Evolutionary conservation across 371 early-diverging fungal species (phyloP), one percentile per base, ranked within the genome.

Genomic region (Mucor indicus): DNA sequence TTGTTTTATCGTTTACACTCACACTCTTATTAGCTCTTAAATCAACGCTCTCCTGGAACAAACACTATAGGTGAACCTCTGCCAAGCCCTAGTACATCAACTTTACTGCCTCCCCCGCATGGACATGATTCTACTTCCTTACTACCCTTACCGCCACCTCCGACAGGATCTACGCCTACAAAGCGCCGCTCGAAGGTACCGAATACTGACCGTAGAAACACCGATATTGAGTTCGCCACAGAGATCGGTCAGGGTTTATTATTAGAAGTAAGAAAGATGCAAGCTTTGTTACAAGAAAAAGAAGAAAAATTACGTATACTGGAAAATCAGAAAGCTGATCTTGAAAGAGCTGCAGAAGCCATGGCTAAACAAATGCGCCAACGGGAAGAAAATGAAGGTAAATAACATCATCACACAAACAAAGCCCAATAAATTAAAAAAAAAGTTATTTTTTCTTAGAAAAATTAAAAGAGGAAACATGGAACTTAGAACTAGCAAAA

Each of bases 341-440:
- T 79, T 30, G 84, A 81, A 41, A 73, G 78, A 21, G 71, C 77
- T 29, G 73, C 81, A 20, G 87, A 88, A 48, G 71, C 80, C 15
- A 74, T 84, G 64, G 73, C 74, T 27, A 81, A 80, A 40, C 80
- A 81, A 51, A 62, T 83, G 38, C 72, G 81, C 4, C 73, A 76
- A 27, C 68, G 69, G 36, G 80, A 83, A 55, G 82, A 85, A 59
- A 72, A 67, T 41, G 83, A 84, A 72, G 81, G 84, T 80, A 75
- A 25, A 36, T 19, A 35, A 33, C 8, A 8, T 31, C 32, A 15
- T 33, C n/a, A n/a, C n/a, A n/a, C n/a, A n/a, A n/a, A n/a, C n/a
- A 32, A 31, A 12, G 13, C 22, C 6, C 7, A 6, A 24, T 19
- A 16, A 7, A 22, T n/a, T 30, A 22, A 12, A n/a, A 8, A 39